A percentile compares a stretch with the other conserved stretches of the same genome.
These are phyloP conservation scores for Salvia splendens DNA, from an alignment of 257 asterid species.

Conservation along the genomic window DNA sequence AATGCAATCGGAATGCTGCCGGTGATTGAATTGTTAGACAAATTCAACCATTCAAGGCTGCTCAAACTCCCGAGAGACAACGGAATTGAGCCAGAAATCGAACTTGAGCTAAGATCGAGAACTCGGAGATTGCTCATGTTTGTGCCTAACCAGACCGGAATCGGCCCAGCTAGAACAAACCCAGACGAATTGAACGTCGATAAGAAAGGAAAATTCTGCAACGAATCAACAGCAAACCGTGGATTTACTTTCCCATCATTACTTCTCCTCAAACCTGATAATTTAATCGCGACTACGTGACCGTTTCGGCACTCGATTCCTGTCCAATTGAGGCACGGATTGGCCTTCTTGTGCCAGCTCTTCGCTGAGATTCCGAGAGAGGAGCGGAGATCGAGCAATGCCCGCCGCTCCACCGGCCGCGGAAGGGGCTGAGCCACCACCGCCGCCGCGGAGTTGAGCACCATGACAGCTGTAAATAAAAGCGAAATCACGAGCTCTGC, in stretches of 20 bases:
- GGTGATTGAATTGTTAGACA: slow-evolving; percentile 56
- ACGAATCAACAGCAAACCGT: slow-evolving; percentile 55
- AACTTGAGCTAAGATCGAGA: slow-evolving; percentile 74
- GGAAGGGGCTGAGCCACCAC: slow-evolving; percentile 30
- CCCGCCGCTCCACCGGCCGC: slow-evolving; percentile 50
- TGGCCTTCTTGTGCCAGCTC: slow-evolving; percentile 58
- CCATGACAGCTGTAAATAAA: slow-evolving; percentile 17
- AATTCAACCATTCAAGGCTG: slow-evolving; percentile 38
- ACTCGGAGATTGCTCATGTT: slow-evolving; percentile 45
- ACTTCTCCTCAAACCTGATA: slow-evolving; percentile 54
- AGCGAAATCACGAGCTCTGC: slow-evolving; percentile 31
- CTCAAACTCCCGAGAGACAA: slow-evolving; percentile 49
- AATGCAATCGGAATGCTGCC: slow-evolving; percentile 65
- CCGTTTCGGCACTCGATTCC: slow-evolving; percentile 63
- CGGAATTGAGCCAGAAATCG: slow-evolving; percentile 65
- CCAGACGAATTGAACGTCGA: slow-evolving; percentile 59
- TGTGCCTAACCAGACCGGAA: slow-evolving; percentile 67
- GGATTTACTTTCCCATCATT: slow-evolving; percentile 42
- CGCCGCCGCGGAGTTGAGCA: slow-evolving; percentile 33
- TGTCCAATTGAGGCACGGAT: slow-evolving; percentile 72
- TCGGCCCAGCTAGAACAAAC: slow-evolving; percentile 55
- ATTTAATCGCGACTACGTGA: slow-evolving; percentile 42
- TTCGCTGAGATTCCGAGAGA: slow-evolving; percentile 63
- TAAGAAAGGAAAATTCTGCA: slow-evolving; percentile 42
- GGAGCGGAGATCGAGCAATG: slow-evolving; percentile 58